These are phyloP conservation scores for Xylaria scruposa DNA, from an alignment of 495 filamentous ascomycete species.

Conservation along the genomic window DNA sequence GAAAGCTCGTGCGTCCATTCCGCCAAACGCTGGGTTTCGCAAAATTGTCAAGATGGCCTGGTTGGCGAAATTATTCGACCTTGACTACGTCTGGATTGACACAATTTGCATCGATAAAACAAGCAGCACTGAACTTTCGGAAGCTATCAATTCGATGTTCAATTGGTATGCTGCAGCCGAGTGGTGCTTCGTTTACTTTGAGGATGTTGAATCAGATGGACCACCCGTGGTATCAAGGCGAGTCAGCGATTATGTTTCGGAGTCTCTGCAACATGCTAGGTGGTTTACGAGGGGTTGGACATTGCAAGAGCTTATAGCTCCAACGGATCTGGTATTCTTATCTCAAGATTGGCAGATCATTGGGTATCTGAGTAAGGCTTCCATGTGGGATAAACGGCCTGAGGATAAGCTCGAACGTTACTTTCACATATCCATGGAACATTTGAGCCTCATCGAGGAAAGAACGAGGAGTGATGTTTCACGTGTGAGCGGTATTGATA, in stretches of 20 bases:
- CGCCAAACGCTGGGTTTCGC: not conserved
- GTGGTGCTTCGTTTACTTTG: not conserved
- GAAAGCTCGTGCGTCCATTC: not conserved
- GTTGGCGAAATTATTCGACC: not conserved
- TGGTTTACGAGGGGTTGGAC: not conserved
- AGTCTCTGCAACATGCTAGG: not conserved
- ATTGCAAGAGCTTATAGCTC: conserved; percentile 2
- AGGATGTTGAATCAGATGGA: not conserved
- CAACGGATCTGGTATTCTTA: not conserved
- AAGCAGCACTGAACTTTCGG: not conserved
- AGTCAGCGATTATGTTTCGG: not conserved
- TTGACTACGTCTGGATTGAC: not conserved
- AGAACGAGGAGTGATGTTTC: not conserved
- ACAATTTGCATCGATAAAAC: not conserved
- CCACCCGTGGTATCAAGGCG: not conserved
- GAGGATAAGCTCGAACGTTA: too few species aligned
- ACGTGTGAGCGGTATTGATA: not conserved
- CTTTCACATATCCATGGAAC: not conserved
- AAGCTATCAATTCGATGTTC: not conserved
- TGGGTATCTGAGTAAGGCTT: not conserved
- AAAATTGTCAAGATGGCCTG: not conserved
- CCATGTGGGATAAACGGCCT: not conserved
- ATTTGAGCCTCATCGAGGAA: not conserved
- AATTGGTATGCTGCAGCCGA: not conserved
- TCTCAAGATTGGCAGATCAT: not conserved